Evolutionary conservation across 225 moss, liverwort and hornwort species (phyloP).

Genomic region (Rhytidiadelphus loreus): DNA sequence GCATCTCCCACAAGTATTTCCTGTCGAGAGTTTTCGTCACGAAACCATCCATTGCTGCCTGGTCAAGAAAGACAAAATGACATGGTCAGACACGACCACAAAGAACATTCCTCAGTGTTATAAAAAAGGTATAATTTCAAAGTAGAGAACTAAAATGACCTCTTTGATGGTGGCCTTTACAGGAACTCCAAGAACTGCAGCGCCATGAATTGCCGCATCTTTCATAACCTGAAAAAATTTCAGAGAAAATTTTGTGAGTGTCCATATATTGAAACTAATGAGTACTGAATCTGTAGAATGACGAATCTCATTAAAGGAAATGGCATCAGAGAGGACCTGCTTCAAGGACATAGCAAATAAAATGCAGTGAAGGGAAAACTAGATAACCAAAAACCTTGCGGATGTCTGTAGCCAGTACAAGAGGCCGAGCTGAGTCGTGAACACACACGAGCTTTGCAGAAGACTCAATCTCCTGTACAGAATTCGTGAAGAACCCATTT

Average conservation of each 20-base stretch:
- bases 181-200: constrained; percentile 89
- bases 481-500: background rate
- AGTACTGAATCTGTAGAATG: background rate
- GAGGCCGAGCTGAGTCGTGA: constrained; percentile 92
- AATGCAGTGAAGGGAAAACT: background rate
- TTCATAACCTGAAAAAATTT: constrained; percentile 47
- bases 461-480: constrained; percentile 46
- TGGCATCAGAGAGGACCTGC: background rate
- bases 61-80: background rate
- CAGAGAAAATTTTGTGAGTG: background rate
- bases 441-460: constrained; percentile 81
- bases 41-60: constrained; percentile 64
- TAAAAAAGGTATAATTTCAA: background rate
- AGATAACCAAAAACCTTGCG: constrained; percentile 31
- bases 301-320: background rate
- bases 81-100: background rate
- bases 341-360: background rate
- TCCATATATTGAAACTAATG: background rate
- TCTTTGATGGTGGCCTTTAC: constrained; percentile 95
- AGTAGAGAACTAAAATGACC: constrained; percentile 12
- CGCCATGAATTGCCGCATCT: constrained; percentile 74
- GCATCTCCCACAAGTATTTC: constrained; percentile 82
- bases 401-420: constrained; percentile 61
- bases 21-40: constrained; percentile 75
- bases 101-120: background rate